Evolutionary conservation across 2,329 filamentous ascomycete species (phyloP), one percentile per base, ranked within the genome.

Genomic region (Blastomyces percursus): DNA sequence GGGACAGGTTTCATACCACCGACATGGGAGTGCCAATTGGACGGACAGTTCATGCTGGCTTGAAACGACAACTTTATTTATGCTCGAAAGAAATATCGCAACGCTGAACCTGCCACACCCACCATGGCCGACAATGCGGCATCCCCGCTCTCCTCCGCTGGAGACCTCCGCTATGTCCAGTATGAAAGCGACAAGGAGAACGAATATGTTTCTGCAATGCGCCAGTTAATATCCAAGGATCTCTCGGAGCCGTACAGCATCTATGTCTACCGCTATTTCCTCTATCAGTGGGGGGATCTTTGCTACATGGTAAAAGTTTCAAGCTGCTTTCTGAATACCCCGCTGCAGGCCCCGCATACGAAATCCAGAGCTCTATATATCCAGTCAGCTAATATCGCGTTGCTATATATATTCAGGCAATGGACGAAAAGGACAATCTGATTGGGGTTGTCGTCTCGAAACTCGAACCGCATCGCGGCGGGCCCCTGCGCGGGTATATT

Each of bases 221-320:
- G 93, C 62, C 87, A 92, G 63, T 79, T 99, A 72, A 99, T 99
- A 71, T 94, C 92, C 54, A 96, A 93, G 71, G 94, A 97, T 73
- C 82, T 99, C 59, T 97, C 93, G 69, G 94, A 99, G 75, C 94
- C 94, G 1, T 99, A 99, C 75, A 97, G 93, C 77, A 97, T 99
- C 73, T 99, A 99, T 78, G 94, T 99, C 63, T 99, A 97, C 76
- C 86, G 94, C 40, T 99, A 99, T 75, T 99, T 99, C 71, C 80
- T 99, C 21, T 96, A 95, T 73, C 91, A 97, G 82, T 99, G 94
- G 94, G 89, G 90, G 5, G 88, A 97, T 72, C 79, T 99, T n/a
- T 99, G 94, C 76, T 97, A 91, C 76, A 90, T 97, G 86, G 91
- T 93, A 77, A 48, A 69, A 38, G 7, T 51, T 52, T 54, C 16